phyloP scores from a whole-genome alignment of 805 yeast species.

The Yarrowia sp. region DNA sequence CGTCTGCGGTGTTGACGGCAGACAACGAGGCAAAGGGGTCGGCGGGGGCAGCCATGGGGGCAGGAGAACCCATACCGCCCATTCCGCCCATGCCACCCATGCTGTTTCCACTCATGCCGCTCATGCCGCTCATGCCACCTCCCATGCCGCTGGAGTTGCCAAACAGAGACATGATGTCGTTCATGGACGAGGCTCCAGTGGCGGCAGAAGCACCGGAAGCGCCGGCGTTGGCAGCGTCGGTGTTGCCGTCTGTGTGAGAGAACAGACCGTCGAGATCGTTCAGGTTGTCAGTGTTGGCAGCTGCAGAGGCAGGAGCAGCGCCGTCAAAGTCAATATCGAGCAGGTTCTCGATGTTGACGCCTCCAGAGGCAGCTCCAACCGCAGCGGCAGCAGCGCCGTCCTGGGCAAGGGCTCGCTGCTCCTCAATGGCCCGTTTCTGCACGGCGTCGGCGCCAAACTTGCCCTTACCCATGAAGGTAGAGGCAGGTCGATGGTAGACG shows the following conservation, averaged over 20 bases:
- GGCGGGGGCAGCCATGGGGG: slow-evolving; percentile 30
- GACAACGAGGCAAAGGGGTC: slow-evolving; percentile 38
- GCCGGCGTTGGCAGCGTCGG: slow-evolving; percentile 47
- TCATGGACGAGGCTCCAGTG: slow-evolving; percentile 41
- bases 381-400: slow-evolving; percentile 60
- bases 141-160: slow-evolving; percentile 24
- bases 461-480: slow-evolving; percentile 61
- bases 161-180: slow-evolving; percentile 60
- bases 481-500: slow-evolving; percentile 84
- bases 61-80: slow-evolving; percentile 14
- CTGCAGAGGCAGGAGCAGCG: slow-evolving; percentile 44
- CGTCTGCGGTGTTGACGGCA: slow-evolving; percentile 34
- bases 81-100: neutral
- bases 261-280: slow-evolving; percentile 80
- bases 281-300: slow-evolving; percentile 49
- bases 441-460: slow-evolving; percentile 53
- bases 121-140: slow-evolving; percentile 14
- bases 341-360: slow-evolving; percentile 75
- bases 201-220: slow-evolving; percentile 51
- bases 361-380: slow-evolving; percentile 46
- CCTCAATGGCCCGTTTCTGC: slow-evolving; percentile 66
- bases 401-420: slow-evolving; percentile 76
- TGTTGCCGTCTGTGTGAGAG: slow-evolving; percentile 39
- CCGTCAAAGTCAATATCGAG: slow-evolving; percentile 83
- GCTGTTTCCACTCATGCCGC: slow-evolving; percentile 2